Percentiles rank a stretch among this genome's conserved stretches.
These are phyloP conservation scores for Biscogniauxia sp. DNA, from an alignment of 2,329 filamentous ascomycete genomes.

Conservation along the genomic window DNA sequence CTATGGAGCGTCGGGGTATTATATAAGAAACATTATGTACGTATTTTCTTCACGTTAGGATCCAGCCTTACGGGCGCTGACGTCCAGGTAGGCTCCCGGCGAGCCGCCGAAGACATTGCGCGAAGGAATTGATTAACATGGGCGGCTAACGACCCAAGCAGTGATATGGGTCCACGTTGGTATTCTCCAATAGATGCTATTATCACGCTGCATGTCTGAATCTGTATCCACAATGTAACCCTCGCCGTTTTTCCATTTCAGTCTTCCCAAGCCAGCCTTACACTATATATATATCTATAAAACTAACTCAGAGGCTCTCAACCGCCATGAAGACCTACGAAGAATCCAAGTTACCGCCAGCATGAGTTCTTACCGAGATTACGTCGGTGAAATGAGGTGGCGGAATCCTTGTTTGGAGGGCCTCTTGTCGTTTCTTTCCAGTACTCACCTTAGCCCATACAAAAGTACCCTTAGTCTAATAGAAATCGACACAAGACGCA, in stretches of 20 bases:
- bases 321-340: not conserved
- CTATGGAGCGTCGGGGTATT: no score
- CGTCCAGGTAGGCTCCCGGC: no score
- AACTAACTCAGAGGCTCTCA: no score
- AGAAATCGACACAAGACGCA: not conserved
- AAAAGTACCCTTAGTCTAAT: not conserved
- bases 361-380: not conserved
- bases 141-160: not conserved
- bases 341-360: not conserved
- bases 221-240: not conserved
- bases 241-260: not conserved
- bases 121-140: not conserved
- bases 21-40: not conserved
- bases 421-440: not conserved
- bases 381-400: not conserved
- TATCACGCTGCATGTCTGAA: not conserved
- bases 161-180: not conserved
- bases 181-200: not conserved
- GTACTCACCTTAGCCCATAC: not conserved
- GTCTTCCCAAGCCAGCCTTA: not conserved
- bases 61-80: not conserved
- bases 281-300: not conserved
- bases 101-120: no score
- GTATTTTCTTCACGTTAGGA: not conserved
- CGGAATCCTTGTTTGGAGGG: not conserved